Conservation (phyloP, 2,329 filamentous ascomycete species). For the Penicillium sp. region DNA sequence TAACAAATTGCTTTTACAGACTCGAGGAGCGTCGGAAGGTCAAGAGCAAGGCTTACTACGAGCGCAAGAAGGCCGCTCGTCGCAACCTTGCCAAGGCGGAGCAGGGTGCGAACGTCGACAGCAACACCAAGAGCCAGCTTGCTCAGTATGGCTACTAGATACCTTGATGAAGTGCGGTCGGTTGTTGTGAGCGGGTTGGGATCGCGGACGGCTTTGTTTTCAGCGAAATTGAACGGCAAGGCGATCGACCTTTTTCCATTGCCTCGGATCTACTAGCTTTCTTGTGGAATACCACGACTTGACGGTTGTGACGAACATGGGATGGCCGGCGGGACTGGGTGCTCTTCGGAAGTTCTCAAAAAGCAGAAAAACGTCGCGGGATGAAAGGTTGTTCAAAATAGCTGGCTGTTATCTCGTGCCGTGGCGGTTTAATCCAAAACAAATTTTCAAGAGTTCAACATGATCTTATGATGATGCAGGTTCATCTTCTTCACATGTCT, state of each 20-base stretch:
- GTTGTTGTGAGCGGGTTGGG: constrained; percentile 40
- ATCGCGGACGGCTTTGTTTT: constrained; percentile 39
- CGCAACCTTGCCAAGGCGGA: constrained; percentile 88
- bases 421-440: constrained; percentile 43
- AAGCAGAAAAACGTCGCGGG: constrained; percentile 37
- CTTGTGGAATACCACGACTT: constrained; percentile 34
- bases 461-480: constrained; percentile 29
- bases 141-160: constrained; percentile 85
- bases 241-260: constrained; percentile 38
- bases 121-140: constrained; percentile 82
- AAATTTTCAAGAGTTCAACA: constrained; percentile 35
- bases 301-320: constrained; percentile 35
- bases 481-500: constrained; percentile 14
- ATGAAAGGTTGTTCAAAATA: constrained; percentile 42
- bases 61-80: constrained; percentile 96
- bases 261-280: constrained; percentile 17
- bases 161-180: constrained; percentile 37
- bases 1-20: constrained; percentile 48
- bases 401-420: constrained; percentile 39
- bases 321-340: constrained; percentile 23
- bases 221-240: constrained; percentile 39
- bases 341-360: constrained; percentile 28
- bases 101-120: constrained; percentile 82
- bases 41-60: constrained; percentile 98
- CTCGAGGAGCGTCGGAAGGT: constrained; percentile 99